Percentiles rank a stretch among this genome's conserved stretches.
These are phyloP conservation scores for Pythium sp. DNA, from an alignment of 352 stramenopile genomes.

Conservation along the genomic window DNA sequence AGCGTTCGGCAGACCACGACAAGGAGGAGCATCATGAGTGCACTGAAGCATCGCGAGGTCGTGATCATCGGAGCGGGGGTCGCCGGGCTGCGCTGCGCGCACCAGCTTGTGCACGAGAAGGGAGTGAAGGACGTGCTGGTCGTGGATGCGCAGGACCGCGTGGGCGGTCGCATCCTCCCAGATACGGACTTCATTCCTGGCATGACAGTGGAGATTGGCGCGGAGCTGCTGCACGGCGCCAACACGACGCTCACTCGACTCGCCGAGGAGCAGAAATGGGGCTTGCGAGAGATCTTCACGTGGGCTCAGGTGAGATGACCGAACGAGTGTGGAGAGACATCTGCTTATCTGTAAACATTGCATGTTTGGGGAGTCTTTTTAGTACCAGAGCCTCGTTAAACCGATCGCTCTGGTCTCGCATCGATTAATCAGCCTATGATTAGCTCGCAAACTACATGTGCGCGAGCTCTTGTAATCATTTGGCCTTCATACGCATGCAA, in stretches of 20 bases:
- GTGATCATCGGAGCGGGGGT: conserved; percentile 71
- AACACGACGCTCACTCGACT: conserved; percentile 76
- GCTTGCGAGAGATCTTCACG: conserved; percentile 80
- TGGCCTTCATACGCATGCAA: conserved; percentile 90
- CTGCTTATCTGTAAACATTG: conserved; percentile 9
- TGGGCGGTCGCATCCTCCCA: conserved; percentile 66
- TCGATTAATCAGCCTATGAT: conserved; percentile 91
- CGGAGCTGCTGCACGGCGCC: conserved; percentile 70
- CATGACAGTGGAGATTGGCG: conserved; percentile 70
- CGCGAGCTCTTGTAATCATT: conserved; percentile 53
- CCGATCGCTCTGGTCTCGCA: conserved; percentile 27
- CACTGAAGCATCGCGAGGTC: conserved; percentile 50
- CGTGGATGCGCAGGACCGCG: conserved; percentile 60
- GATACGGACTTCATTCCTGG: conserved; percentile 66
- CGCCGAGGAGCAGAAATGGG: conserved; percentile 60
- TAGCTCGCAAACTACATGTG: conserved; percentile 18
- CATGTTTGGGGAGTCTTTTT: conserved; percentile 13
- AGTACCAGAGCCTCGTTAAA: not conserved
- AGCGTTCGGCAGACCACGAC: not conserved
- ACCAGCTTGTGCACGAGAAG: conserved; percentile 52
- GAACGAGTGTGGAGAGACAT: not conserved
- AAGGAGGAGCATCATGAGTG: not conserved
- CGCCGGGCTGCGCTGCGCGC: conserved; percentile 62
- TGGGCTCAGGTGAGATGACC: conserved; percentile 71
- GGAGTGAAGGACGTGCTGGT: conserved; percentile 67